Evolutionary conservation across 2,329 filamentous ascomycete species (phyloP), one percentile per base, ranked within the genome.

Genomic region (Aureobasidium zeae): DNA sequence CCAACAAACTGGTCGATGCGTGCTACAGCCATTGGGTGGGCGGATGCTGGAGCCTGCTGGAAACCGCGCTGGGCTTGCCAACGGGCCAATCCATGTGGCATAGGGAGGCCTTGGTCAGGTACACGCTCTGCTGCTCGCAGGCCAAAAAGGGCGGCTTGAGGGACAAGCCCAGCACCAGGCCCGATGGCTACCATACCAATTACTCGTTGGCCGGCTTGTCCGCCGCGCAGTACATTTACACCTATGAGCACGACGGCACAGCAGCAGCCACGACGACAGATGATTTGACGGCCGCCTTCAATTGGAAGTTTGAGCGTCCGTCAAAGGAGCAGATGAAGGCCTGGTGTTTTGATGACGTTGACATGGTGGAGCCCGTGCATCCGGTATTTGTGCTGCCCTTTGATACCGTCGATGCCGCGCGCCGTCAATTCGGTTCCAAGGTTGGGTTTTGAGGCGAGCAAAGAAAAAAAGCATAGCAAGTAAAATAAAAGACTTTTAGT

Each of bases 1-100:
- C 89, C 20, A 96, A 96, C 71, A 98, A 98, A 67, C 74, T 98
- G 22, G 91, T 96, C 22, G 91, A 98, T 63, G 91, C 89, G 33
- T 98, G 91, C 67, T 98, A 98, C 68, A 94, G 86, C 60, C 89
- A 95, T 64, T 98, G 91, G 91, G 83, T 94, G 24, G 91, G 91
- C 44, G 84, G 83, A 44, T 96, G 88, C 67, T 98, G 88, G 86
- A 82, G 89, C 33, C 66, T 98, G 51, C 71, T 96, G 53, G 83
- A 95, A 67, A 85, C 86, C 46, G 81, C 81, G 44, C 66, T 91
- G 46, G 73, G 74, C 32, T 12, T 32, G 2, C 13, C 25, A 13
- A 12, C 52, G 76, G 74, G 20, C 68, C 33, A 32, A 30, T 43
- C 68, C 47, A 64, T 87, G 34, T 95, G 86, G 72, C 88, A 80